Conservation (phyloP, 495 filamentous ascomycete genomes). For the Bombardia bombarda region DNA sequence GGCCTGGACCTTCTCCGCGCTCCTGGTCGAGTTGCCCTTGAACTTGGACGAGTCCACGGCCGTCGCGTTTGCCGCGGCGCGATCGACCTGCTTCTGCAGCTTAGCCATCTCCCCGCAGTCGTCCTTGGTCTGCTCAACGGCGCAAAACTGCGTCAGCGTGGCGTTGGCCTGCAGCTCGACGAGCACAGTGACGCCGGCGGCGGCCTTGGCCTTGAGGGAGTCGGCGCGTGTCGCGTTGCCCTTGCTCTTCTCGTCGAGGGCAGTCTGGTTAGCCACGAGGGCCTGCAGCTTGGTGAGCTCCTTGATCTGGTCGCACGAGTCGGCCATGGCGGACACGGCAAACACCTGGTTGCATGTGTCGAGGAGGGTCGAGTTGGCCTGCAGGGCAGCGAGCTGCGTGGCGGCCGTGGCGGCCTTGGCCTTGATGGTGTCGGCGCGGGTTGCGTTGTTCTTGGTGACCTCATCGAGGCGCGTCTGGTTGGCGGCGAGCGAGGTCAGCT, state of each 20-base stretch:
- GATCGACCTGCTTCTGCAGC: conserved; percentile 9
- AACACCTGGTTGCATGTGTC: conserved; percentile 6
- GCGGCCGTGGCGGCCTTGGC: conserved; percentile 9
- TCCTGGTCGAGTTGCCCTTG: conserved; percentile 10
- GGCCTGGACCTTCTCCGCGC: conserved; percentile 9
- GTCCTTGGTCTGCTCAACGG: conserved; percentile 1
- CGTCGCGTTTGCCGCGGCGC: conserved; percentile 9
- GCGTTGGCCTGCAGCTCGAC: conserved; percentile 7
- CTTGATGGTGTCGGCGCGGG: conserved; percentile 9
- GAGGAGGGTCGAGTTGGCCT: conserved; percentile 10
- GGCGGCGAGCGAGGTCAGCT: conserved; percentile 6
- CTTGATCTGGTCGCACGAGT: conserved; percentile 3
- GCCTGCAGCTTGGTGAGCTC: neutral
- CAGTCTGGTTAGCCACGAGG: conserved; percentile 8
- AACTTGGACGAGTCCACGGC: conserved; percentile 8
- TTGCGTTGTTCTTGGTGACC: conserved; percentile 10
- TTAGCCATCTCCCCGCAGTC: conserved; percentile 3
- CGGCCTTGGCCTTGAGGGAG: conserved; percentile 13
- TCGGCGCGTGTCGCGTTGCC: conserved; percentile 9
- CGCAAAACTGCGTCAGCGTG: conserved; percentile 9
- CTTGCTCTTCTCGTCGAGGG: conserved; percentile 3
- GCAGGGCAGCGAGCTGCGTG: conserved; percentile 5
- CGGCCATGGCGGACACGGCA: conserved; percentile 7
- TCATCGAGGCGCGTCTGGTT: conserved; percentile 10
- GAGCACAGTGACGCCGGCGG: conserved; percentile 3